These are phyloP conservation scores for Dryas integrifolia DNA, from an alignment of 331 rosid species.

Conservation along the genomic window DNA sequence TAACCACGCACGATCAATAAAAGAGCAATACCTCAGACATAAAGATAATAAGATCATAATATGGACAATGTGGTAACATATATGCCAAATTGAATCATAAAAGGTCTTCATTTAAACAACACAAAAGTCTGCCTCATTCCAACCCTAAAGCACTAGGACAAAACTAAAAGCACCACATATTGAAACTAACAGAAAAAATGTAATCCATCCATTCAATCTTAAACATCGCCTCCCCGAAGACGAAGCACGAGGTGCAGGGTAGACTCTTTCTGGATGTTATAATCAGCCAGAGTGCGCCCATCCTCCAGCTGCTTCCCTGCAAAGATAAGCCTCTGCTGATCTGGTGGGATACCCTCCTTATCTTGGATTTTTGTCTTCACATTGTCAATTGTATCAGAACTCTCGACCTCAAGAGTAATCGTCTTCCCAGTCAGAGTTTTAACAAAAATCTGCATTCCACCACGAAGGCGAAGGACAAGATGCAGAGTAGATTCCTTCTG, in stretches of 20 bases:
- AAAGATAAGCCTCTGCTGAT: not conserved
- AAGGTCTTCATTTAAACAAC: not conserved
- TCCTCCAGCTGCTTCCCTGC: conserved; percentile 5
- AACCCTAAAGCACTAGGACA: not conserved
- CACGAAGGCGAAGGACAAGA: not conserved
- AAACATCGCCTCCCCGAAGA: not conserved
- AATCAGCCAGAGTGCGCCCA: not conserved
- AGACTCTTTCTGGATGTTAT: not conserved
- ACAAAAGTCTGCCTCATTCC: not conserved
- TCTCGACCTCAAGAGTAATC: not conserved
- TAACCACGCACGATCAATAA: no score
- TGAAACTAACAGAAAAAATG: no score
- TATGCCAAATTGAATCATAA: not conserved
- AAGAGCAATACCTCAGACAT: no score
- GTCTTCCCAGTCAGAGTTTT: not conserved
- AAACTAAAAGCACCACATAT: no score
- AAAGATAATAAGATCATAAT: no score
- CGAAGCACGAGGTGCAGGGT: not conserved
- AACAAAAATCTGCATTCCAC: not conserved
- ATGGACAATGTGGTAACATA: not conserved
- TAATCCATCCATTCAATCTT: not conserved
- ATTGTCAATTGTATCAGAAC: not conserved
- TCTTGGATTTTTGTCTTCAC: not conserved
- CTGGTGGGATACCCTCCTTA: not conserved
- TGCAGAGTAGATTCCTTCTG: not conserved